These are phyloP conservation scores for Chalaropsis ovoidea DNA, from an alignment of 2,329 filamentous ascomycete species.

Conservation along the genomic window DNA sequence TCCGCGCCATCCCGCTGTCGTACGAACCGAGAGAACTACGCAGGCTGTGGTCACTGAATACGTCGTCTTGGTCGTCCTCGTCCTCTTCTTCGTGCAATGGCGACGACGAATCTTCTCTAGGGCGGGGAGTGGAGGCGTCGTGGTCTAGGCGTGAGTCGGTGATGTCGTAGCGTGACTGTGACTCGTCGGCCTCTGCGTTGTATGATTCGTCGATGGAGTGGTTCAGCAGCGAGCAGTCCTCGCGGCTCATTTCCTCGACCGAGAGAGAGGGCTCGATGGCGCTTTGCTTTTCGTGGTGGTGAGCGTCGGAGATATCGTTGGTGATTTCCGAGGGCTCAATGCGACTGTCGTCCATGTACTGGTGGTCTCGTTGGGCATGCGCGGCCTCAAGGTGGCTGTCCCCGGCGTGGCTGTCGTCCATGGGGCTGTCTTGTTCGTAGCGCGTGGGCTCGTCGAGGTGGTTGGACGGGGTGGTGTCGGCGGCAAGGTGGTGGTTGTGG, in stretches of 20 bases:
- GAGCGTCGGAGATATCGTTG: not conserved
- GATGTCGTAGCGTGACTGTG: conserved; percentile 20
- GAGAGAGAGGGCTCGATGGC: conserved; percentile 4
- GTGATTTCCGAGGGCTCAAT: not conserved
- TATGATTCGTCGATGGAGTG: conserved; percentile 24
- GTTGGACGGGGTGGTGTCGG: not conserved
- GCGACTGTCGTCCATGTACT: conserved; percentile 11
- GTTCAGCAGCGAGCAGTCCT: conserved; percentile 23
- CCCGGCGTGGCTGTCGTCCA: conserved; percentile 14
- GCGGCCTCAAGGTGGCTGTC: conserved; percentile 13
- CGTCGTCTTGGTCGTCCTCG: conserved; percentile 36
- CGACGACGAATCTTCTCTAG: conserved; percentile 32
- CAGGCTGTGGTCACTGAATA: conserved; percentile 49
- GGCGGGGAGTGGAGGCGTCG: conserved; percentile 15
- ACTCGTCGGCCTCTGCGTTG: conserved; percentile 17
- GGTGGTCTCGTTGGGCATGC: not conserved
- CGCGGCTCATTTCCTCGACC: not conserved
- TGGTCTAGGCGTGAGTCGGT: conserved; percentile 14
- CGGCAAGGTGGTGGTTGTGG: not conserved
- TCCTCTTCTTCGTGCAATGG: conserved; percentile 43
- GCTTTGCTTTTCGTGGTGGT: not conserved
- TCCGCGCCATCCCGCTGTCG: conserved; percentile 32
- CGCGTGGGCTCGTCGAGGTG: not conserved
- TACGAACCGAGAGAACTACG: conserved; percentile 49
- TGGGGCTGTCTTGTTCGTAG: conserved; percentile 14